These are phyloP conservation scores for Clonostachys rhizophaga DNA, from an alignment of 2,329 filamentous ascomycete species.

Conservation along the genomic window DNA sequence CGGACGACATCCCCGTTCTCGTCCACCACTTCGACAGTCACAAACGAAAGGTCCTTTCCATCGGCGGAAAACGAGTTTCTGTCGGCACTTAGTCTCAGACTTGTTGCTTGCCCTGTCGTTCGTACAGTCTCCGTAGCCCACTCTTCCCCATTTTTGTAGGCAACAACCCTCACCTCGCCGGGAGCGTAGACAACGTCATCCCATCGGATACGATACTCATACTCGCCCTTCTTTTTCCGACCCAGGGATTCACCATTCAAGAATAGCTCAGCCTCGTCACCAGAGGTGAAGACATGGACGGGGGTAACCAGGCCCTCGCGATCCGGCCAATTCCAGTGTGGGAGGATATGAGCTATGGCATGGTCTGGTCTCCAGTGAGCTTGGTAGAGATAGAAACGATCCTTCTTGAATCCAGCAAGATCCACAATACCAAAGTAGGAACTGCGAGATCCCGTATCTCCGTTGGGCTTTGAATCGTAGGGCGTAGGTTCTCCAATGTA, in stretches of 20 bases:
- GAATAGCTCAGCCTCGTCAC: conserved; percentile 48
- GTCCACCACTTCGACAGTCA: conserved; percentile 39
- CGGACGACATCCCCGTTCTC: conserved; percentile 34
- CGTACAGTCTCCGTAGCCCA: conserved; percentile 36
- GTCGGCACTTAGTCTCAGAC: conserved; percentile 32
- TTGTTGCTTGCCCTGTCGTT: conserved; percentile 32
- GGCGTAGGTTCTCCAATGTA: conserved; percentile 45
- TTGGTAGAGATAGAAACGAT: conserved; percentile 50
- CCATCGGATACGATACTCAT: conserved; percentile 47
- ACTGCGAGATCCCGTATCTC: conserved; percentile 25
- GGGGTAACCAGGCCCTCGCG: conserved; percentile 40
- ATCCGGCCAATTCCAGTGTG: conserved; percentile 50
- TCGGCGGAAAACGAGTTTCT: conserved; percentile 28
- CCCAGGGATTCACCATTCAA: conserved; percentile 43
- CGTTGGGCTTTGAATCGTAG: conserved; percentile 22
- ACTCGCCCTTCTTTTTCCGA: conserved; percentile 21
- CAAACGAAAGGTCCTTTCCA: conserved; percentile 38
- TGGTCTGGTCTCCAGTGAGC: conserved; percentile 43
- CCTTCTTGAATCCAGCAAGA: conserved; percentile 50
- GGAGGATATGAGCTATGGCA: conserved; percentile 43
- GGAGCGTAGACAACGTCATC: conserved; percentile 40
- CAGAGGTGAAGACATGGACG: conserved; percentile 46
- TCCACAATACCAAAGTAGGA: conserved; percentile 53
- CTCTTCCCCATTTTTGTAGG: conserved; percentile 36
- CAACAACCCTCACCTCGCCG: conserved; percentile 38